Conservation (phyloP, 371 early-diverging fungal genomes). For the Syncephalastrum monosporum region DNA sequence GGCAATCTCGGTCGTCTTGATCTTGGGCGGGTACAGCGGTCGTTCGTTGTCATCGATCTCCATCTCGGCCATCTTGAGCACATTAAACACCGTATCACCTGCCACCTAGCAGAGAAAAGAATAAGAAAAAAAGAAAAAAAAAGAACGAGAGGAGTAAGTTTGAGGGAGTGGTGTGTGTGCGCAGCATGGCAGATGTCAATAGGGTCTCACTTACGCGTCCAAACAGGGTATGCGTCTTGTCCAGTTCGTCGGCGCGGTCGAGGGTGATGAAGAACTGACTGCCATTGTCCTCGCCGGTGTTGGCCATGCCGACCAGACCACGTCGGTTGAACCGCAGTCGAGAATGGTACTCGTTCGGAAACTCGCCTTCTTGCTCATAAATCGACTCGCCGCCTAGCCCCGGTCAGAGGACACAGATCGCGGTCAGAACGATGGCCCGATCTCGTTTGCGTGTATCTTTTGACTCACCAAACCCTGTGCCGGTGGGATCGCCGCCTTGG, state of each 20-base stretch:
- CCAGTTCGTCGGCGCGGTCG: constrained; percentile 81
- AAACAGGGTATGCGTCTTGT: constrained; percentile 88
- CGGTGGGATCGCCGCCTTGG: constrained; percentile 98
- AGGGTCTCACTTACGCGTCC: constrained; percentile 64
- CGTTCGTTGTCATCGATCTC: constrained; percentile 80
- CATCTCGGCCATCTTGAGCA: constrained; percentile 81
- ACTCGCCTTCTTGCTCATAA: constrained; percentile 70
- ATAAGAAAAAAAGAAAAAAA: neutral
- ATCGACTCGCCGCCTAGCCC: constrained; percentile 85
- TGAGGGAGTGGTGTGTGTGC: too few relatives aligned
- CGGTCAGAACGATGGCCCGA: too few relatives aligned
- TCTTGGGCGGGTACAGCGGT: constrained; percentile 77
- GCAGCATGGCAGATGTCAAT: too few relatives aligned
- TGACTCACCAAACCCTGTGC: constrained; percentile 64
- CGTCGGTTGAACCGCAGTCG: constrained; percentile 85
- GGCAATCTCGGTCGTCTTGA: constrained; percentile 69
- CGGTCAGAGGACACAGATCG: neutral
- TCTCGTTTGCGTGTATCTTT: too few relatives aligned
- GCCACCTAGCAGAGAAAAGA: constrained; percentile 61
- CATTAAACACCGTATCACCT: constrained; percentile 90
- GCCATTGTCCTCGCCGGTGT: constrained; percentile 75
- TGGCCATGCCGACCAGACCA: constrained; percentile 92
- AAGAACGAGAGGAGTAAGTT: too few relatives aligned
- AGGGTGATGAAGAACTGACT: constrained; percentile 96
- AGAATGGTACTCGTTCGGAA: constrained; percentile 90